phyloP scores from a whole-genome alignment of 1,284 basidiomycete species.

The Cerioporus squamosus region DNA sequence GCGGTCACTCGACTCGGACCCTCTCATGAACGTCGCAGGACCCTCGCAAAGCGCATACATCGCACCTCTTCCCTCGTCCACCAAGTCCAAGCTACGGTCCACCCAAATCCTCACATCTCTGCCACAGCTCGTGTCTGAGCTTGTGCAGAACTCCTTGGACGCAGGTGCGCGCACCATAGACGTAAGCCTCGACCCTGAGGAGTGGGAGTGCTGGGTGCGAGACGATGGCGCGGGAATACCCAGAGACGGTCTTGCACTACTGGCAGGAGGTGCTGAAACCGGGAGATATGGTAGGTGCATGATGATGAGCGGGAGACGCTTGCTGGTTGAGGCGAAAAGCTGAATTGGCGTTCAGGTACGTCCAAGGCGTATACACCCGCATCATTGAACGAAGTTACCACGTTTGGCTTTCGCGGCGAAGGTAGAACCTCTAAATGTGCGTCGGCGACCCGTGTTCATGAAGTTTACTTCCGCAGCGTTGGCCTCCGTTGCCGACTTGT shows the following conservation, averaged over 20 bases:
- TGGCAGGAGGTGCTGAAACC: conserved; percentile 55
- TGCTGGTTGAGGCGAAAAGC: background rate
- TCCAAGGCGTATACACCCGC: conserved; percentile 68
- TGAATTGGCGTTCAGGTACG: conserved; percentile 49
- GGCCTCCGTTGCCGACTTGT: conserved; percentile 79
- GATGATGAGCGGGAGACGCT: background rate
- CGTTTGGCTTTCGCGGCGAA: conserved; percentile 91
- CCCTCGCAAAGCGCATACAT: background rate
- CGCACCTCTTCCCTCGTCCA: conserved; percentile 47
- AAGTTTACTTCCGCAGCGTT: conserved; percentile 57
- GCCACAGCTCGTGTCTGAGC: conserved; percentile 78
- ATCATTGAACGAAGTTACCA: conserved; percentile 55
- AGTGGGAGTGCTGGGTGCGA: conserved; percentile 81
- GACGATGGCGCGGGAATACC: conserved; percentile 84
- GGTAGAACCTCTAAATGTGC: conserved; percentile 48
- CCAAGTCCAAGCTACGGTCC: conserved; percentile 75
- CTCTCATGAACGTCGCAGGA: background rate
- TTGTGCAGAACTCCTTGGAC: conserved; percentile 85
- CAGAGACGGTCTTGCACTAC: conserved; percentile 55
- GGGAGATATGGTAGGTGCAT: conserved; percentile 68
- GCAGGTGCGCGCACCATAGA: conserved; percentile 66
- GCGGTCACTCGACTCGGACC: too few species aligned
- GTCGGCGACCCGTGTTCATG: background rate
- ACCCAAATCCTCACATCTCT: conserved; percentile 83
- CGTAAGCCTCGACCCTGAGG: conserved; percentile 66